These are phyloP conservation scores for Coniochaeta sp. DNA, from an alignment of 2,329 filamentous ascomycete genomes.

Conservation along the genomic window DNA sequence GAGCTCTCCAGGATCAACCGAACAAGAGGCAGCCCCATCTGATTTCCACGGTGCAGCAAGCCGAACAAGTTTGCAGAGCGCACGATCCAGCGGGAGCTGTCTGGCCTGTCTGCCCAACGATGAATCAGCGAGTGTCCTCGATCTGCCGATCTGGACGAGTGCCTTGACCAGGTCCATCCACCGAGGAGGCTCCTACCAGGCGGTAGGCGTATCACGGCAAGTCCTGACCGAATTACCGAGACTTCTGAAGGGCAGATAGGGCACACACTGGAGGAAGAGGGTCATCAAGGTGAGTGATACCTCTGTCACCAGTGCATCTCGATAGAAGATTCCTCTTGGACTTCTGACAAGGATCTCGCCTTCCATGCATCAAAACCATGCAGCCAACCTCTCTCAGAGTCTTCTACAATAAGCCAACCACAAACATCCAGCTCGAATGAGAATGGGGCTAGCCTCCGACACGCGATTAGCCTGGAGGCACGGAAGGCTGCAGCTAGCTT, in stretches of 20 bases:
- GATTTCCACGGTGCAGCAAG: neutral
- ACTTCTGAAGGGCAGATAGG: neutral
- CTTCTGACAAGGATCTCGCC: constrained; percentile 21
- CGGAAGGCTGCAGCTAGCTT: constrained; percentile 32
- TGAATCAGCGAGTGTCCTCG: neutral
- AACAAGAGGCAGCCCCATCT: neutral
- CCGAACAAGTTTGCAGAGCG: neutral
- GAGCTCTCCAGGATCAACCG: constrained; percentile 1
- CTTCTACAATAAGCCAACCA: constrained; percentile 40
- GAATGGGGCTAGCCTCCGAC: constrained; percentile 26
- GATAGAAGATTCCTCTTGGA: neutral
- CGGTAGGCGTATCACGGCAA: neutral
- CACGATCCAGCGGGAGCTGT: neutral
- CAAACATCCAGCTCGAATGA: constrained; percentile 34
- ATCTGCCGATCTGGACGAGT: neutral
- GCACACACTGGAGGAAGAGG: neutral
- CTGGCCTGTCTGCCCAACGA: neutral
- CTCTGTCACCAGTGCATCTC: neutral
- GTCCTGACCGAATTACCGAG: neutral
- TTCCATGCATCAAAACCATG: constrained; percentile 35
- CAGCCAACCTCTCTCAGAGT: constrained; percentile 38
- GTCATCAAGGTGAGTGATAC: neutral
- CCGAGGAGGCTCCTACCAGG: neutral
- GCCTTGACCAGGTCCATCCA: neutral
- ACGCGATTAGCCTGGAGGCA: constrained; percentile 21